Conservation (phyloP, 495 filamentous ascomycete species). For the Neurospora sp. region DNA sequence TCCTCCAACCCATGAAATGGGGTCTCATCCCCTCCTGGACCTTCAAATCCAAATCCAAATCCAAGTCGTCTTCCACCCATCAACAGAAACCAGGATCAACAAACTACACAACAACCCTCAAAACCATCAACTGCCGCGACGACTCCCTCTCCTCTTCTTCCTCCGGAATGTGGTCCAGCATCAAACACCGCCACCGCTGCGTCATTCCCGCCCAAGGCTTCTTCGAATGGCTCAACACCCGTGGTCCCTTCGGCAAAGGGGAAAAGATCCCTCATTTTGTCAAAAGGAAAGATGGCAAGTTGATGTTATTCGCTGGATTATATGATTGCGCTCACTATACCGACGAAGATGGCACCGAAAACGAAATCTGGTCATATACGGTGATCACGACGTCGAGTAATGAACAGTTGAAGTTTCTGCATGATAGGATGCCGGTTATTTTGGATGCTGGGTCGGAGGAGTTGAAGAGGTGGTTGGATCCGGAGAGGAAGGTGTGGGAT, state of each 20-base stretch:
- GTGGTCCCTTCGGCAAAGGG: constrained; percentile 50
- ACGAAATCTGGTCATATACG: constrained; percentile 62
- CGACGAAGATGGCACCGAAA: constrained; percentile 18
- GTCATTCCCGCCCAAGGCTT: constrained; percentile 84
- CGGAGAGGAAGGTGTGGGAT: constrained; percentile 58
- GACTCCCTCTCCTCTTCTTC: constrained; percentile 66
- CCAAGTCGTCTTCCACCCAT: neutral
- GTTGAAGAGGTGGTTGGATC: constrained; percentile 74
- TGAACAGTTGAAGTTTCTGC: constrained; percentile 68
- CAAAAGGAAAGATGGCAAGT: constrained; percentile 65
- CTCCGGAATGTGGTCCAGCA: constrained; percentile 79
- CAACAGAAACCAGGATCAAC: constrained; percentile 21
- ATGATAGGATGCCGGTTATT: constrained; percentile 94
- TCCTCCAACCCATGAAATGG: constrained; percentile 89
- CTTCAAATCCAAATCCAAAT: neutral
- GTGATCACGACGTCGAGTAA: constrained; percentile 85
- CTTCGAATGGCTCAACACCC: constrained; percentile 91
- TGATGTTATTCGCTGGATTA: constrained; percentile 86
- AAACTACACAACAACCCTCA: constrained; percentile 64
- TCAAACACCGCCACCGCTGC: constrained; percentile 84
- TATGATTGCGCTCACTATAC: constrained; percentile 85
- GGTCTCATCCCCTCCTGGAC: constrained; percentile 41
- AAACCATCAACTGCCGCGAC: constrained; percentile 91
- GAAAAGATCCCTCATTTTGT: constrained; percentile 69
- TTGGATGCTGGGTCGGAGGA: constrained; percentile 63